Evolutionary conservation across 768 basidiomycete genomes (phyloP), one percentile per base, ranked within the genome.

Genomic region (Postia placenta): DNA sequence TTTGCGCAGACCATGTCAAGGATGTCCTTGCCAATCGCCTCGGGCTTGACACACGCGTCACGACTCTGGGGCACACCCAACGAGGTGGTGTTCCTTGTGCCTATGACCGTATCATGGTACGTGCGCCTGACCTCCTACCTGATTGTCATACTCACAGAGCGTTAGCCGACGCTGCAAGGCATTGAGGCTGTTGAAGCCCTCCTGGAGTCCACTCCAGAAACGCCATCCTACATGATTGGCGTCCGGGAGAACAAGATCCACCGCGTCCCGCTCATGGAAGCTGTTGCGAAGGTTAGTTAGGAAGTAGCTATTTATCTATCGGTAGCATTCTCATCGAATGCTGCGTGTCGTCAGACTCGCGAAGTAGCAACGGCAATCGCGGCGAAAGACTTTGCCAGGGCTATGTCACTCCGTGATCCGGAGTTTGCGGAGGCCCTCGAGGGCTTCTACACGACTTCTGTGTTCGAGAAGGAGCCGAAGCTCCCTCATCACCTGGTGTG

Each of bases 191-290:
- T 98, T 42, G 79, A 92, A 45, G 87, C 91, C 2, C 73, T 98
- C 23, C 72, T 98, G 5, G 82, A 86, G 57, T 80, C 95, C 0
- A 87, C 81, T 0, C 92, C 94, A 4, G 80, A 87, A 17, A 92
- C 88, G 0, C 95, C 95, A 4, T 95, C 92, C 0, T 97, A 94
- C 64, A 95, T 99, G 87, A 98, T 99, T 60, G 94, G 96, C 20
- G 75, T 96, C 33, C 79, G 81, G 54, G 94, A 97, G 70, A 97
- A 96, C 72, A 95, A 95, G 71, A 90, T 99, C 56, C 92, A 78
- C 6, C 80, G 92, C 23, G 85, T 94, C 7, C 92, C 92, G 12
- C 71, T 99, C 38, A 78, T 96, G 75, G 89, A 98, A 51, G 95
- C 96, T 45, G 96, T 99, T 15, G 79, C 81, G 38, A 83, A 85